These are phyloP conservation scores for Amphirosellinia nigrospora DNA, from an alignment of 495 filamentous ascomycete genomes.

Conservation along the genomic window DNA sequence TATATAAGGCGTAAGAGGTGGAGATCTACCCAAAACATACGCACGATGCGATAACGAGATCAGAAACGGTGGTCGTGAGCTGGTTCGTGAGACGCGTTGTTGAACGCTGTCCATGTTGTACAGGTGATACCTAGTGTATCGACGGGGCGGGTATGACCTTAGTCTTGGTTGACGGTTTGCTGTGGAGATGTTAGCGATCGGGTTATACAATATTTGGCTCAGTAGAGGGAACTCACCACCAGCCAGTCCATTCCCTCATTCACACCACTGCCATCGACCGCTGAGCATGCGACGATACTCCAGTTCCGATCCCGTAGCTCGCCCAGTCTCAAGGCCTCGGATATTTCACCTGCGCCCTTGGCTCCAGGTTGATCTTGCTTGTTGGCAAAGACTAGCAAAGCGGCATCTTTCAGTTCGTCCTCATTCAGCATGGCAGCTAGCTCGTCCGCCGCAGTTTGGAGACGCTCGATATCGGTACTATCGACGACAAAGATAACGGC, in stretches of 20 bases:
- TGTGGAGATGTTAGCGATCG: constrained; percentile 30
- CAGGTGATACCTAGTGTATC: constrained; percentile 24
- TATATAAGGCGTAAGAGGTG: constrained; percentile 1
- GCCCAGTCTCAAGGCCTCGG: constrained; percentile 85
- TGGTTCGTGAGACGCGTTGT: constrained; percentile 10
- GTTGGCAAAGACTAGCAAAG: constrained; percentile 94
- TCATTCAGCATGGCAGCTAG: constrained; percentile 94
- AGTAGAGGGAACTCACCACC: constrained; percentile 71
- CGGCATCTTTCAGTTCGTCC: constrained; percentile 91
- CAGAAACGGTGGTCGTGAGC: constrained; percentile 12
- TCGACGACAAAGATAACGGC: constrained; percentile 99
- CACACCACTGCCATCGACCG: constrained; percentile 92
- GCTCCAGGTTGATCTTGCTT: constrained; percentile 99
- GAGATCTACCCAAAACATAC: constrained; percentile 25
- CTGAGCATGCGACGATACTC: constrained; percentile 97
- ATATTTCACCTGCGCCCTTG: constrained; percentile 95
- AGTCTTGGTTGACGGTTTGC: constrained; percentile 59
- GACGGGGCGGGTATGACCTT: constrained; percentile 18
- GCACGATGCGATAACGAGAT: constrained; percentile 13
- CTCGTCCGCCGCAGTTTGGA: constrained; percentile 91
- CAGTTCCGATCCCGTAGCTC: constrained; percentile 95
- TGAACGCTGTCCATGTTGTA: constrained; percentile 31
- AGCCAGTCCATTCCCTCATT: constrained; percentile 99
- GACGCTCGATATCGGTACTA: constrained; percentile 92
- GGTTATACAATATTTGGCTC: not conserved